phyloP scores from a whole-genome alignment of 164 flowering plant genomes.

The Aristolochia contorta region DNA sequence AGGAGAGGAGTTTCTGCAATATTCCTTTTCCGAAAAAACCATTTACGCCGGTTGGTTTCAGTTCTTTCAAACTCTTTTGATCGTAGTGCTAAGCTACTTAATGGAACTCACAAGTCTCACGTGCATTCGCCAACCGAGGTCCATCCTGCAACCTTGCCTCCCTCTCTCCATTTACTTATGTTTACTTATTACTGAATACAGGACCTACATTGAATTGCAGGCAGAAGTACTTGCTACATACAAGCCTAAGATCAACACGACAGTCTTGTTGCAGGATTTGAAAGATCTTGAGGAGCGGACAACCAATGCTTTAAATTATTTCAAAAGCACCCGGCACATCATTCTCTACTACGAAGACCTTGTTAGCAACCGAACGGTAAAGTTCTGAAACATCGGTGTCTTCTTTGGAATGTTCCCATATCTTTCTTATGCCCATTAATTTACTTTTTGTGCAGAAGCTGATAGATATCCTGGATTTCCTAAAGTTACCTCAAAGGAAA shows the following conservation, averaged over 20 bases:
- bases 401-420: not conserved
- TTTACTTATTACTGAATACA: not conserved
- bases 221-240: constrained; percentile 52
- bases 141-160: not conserved
- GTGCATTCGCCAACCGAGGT: constrained; percentile 54
- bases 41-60: constrained; percentile 47
- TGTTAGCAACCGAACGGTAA: constrained; percentile 39
- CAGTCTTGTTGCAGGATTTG: constrained; percentile 28
- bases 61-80: constrained; percentile 53
- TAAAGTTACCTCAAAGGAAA: constrained; percentile 52
- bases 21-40: constrained; percentile 53
- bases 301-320: constrained; percentile 36
- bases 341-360: constrained; percentile 60
- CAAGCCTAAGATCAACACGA: constrained; percentile 39
- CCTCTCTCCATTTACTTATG: not conserved
- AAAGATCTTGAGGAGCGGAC: constrained; percentile 24
- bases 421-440: not conserved
- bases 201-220: constrained; percentile 39
- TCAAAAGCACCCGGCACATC: constrained; percentile 50
- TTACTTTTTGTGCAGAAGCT: constrained; percentile 48
- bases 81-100: constrained; percentile 37
- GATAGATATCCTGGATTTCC: constrained; percentile 49
- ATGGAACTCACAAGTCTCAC: constrained; percentile 73
- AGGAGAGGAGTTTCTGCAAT: constrained; percentile 37
- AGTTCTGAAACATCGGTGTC: not conserved